Base-by-base conservation (phyloP, 2,329 filamentous ascomycete genomes). In the Chaetomium strumarium region DNA sequence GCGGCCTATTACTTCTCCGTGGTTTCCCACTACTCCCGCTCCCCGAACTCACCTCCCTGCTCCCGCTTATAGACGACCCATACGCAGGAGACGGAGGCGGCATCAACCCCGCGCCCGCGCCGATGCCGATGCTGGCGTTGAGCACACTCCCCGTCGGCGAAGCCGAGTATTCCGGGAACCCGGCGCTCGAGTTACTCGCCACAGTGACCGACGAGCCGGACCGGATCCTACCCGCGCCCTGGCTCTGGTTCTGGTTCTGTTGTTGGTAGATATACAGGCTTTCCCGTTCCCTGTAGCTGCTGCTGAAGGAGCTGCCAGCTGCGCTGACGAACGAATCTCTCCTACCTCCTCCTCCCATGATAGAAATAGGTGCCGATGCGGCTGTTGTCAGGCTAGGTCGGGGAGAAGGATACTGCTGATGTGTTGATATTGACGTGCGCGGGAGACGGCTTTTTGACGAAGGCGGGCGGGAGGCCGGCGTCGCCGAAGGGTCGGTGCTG, bases 391-490 rank as follows among this genome's bases (percentile, higher is more conserved):
- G 43, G 53, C 61, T 66, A 8, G 63, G 62, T 14, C 67, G 59
- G 59, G 55, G 58, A 36, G 58, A n/a, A 14, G 45, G 49, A 17
- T 54, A 54, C 29, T 46, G 47, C 6, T 24, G 24, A 7, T 24
- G 24, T 24, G 24, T 24, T 4, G 24, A 24, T 24, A 24, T 52
- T 9, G 63, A 64, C 38, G 63, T 66, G 16, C 67, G 60, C 17
- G 64, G 63, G 13, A 68, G 60, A 36, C 66, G 58, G 55, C 60
- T 66, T 50, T 57, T 63, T 24, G 33, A 40, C 41, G 46, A 43
- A 48, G 53, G 47, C 46, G 45, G 50, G 30, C 30, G 34, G 20
- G 42, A 13, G 30, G 34, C 5, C n/a, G n/a, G n/a, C n/a, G n/a
- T n/a, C 7, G 34, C n/a, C 13, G 34, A n/a, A n/a, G 52, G 6